Conservation (phyloP, 75 land plant genomes). For the Pseudotsuga menziesii region DNA sequence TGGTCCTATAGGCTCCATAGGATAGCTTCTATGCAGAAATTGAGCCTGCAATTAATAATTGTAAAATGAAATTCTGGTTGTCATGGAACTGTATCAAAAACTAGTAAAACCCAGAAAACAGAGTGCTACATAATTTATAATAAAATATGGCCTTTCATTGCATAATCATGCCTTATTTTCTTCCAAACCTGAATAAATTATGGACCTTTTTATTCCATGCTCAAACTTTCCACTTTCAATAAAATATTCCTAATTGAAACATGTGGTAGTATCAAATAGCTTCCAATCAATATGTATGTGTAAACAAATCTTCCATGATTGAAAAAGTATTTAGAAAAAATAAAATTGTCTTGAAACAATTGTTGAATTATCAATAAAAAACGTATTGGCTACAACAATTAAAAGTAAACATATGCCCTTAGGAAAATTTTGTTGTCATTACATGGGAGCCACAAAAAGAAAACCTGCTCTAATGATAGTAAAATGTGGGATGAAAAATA, state of each 20-base stretch:
- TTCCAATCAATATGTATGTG: background rate
- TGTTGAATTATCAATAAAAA: no score
- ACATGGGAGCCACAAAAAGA: no score
- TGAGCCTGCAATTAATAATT: conserved; percentile 32
- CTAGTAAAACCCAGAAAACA: background rate
- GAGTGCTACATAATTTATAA: background rate
- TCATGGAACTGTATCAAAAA: background rate
- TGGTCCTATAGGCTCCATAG: conserved; percentile 59
- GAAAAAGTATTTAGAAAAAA: no score
- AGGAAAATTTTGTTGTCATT: no score
- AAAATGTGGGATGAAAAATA: no score
- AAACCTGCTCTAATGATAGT: no score
- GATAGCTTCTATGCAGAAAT: conserved; percentile 40
- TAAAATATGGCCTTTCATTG: background rate
- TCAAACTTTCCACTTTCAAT: background rate
- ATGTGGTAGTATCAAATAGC: background rate
- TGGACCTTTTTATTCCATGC: background rate
- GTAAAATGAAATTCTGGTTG: background rate
- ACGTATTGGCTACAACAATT: no score
- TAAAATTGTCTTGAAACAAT: no score
- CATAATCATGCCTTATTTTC: background rate
- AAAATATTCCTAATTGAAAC: background rate
- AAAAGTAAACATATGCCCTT: no score
- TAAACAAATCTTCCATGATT: background rate
- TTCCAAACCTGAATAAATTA: background rate